Conservation (phyloP, 148 eudicot genomes). For the Rhododendron simsii region DNA sequence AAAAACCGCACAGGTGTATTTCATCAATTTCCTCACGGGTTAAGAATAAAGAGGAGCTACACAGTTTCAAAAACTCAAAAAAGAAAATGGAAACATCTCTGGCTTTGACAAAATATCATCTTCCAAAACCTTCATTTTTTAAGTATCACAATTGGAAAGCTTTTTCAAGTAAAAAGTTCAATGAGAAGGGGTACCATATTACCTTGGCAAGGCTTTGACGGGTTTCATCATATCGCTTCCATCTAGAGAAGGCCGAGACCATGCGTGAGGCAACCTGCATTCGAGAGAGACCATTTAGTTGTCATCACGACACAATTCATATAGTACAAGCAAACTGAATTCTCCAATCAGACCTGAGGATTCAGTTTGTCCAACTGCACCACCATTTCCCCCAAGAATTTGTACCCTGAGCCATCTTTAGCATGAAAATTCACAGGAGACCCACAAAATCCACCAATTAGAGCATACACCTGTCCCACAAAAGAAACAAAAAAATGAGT, state of each 20-base stretch:
- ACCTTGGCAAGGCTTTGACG: conserved; percentile 89
- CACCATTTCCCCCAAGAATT: conserved; percentile 82
- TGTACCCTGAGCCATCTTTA: conserved; percentile 96
- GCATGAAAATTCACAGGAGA: conserved; percentile 96
- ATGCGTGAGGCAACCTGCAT: conserved; percentile 83
- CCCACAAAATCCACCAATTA: conserved; percentile 84
- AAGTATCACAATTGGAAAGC: background rate
- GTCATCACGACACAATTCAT: background rate
- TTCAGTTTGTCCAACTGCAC: conserved; percentile 86
- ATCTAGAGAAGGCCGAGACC: conserved; percentile 95
- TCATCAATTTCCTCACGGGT: background rate
- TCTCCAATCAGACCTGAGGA: conserved; percentile 58
- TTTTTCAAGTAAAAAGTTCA: background rate
- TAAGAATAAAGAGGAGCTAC: background rate
- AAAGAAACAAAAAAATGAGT: background rate
- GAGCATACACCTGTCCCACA: conserved; percentile 63
- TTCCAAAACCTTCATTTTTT: background rate
- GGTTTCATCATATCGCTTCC: conserved; percentile 88
- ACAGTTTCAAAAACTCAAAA: background rate
- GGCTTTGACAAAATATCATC: background rate
- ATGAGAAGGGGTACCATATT: background rate
- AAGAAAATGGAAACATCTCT: background rate
- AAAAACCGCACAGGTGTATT: background rate
- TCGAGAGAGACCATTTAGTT: background rate
- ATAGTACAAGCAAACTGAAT: background rate